phyloP scores from a whole-genome alignment of 805 yeast genomes.

The Schwanniomyces pseudopolymorphus region DNA sequence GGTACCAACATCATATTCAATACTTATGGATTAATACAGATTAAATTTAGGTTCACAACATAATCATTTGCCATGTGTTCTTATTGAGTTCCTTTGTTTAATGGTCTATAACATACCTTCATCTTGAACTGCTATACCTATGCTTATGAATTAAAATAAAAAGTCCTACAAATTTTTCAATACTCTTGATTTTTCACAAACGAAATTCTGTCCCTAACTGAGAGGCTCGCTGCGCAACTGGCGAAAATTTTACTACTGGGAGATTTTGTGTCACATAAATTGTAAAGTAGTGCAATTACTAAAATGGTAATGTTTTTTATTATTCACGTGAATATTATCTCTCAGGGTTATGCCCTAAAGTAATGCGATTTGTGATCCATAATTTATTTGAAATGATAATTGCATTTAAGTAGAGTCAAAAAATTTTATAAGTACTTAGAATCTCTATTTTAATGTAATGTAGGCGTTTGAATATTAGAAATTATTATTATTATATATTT shows the following conservation, averaged over 20 bases:
- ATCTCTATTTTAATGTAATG: no score
- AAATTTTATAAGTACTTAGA: no score
- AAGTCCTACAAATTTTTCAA: slow-evolving; percentile 10
- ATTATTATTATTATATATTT: no score
- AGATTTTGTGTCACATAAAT: neutral
- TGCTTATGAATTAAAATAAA: slow-evolving; percentile 13
- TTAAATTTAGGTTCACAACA: neutral
- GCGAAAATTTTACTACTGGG: neutral
- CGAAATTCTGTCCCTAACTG: slow-evolving; percentile 1
- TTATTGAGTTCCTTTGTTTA: neutral
- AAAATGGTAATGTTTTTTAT: neutral
- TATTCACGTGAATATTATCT: neutral
- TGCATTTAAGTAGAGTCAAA: no score
- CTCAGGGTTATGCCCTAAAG: neutral
- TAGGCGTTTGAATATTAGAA: no score
- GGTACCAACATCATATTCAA: neutral
- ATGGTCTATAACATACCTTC: slow-evolving; percentile 38
- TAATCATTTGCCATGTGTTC: neutral
- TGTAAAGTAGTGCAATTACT: neutral
- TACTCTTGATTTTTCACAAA: slow-evolving; percentile 6
- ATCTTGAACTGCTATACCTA: slow-evolving; percentile 39
- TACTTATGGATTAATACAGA: neutral
- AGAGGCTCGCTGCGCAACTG: neutral
- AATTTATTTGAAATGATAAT: no score
- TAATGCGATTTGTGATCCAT: no score